Base-by-base conservation (phyloP, 352 stramenopile genomes). In the Globisporangium radiosum region DNA sequence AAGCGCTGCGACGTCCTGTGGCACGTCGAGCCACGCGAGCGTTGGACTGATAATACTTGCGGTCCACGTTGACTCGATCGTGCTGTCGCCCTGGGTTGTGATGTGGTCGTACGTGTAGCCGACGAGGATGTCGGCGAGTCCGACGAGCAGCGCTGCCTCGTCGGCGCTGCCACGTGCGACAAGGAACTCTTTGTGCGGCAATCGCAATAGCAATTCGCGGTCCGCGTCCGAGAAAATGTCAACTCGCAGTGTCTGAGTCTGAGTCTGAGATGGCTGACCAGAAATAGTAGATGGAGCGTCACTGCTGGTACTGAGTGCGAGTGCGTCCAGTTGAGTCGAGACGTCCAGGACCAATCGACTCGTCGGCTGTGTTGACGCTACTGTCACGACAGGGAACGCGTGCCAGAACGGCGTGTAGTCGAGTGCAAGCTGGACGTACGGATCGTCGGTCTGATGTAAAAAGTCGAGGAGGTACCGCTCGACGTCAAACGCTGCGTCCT, bases 1-100 rank as follows among this genome's bases (percentile, higher is more conserved):
- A 14, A 97, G 73, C 6, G 74, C 69, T 6, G 59, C 61, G 17
- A 93, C 58, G 51, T 96, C 76, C 2, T 59, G 62, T 19, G 64
- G 80, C 44, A 76, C 73, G 69, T 99, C 93, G 42, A 99, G 71
- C 93, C 96, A 99, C 53, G 85, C 91, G 6, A 99, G 65, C 6
- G 90, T 95, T 33, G 93, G 78, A 56, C 92, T 98, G 25, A 99
- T 66, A 64, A 94, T 98, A 48, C 92, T 95, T 9, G 98, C 87
- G 13, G 96, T 99, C 96, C 96, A 99, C 11, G 94, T 89, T 7
- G 95, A 98, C 76, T 99, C 97, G 6, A 98, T 86, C 8, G 82
- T 96, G 53, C 90, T 86, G 64, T 99, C 97, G 42, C 95, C 96
- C 57, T 97, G 83, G 2, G 92, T 98, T 11, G 88, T 96, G 38